Conservation (phyloP, 2,329 filamentous ascomycete species). For the Cucurbitaria berberidis region DNA sequence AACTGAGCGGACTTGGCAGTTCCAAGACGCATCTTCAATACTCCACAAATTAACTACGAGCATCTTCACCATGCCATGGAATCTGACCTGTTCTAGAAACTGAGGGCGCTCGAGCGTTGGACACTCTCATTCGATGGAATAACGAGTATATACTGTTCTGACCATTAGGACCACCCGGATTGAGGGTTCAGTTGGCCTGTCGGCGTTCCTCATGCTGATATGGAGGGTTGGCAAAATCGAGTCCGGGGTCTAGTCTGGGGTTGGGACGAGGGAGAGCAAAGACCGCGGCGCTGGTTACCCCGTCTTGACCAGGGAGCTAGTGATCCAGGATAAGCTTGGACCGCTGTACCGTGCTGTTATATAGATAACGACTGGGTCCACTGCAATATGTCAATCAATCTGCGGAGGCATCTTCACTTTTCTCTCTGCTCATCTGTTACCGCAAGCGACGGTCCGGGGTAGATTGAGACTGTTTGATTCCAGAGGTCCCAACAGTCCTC, state of each 20-base stretch:
- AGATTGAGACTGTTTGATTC: slow-evolving; percentile 1
- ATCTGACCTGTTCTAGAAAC: slow-evolving; percentile 7
- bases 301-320: slow-evolving; percentile 26
- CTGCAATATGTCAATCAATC: slow-evolving; percentile 19
- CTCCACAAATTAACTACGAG: slow-evolving; percentile 21
- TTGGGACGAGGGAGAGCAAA: slow-evolving; percentile 13
- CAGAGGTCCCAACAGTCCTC: background rate
- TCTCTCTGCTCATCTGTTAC: slow-evolving; percentile 17
- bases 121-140: slow-evolving; percentile 15
- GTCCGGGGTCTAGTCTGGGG: slow-evolving; percentile 25
- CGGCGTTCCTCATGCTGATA: slow-evolving; percentile 4
- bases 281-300: slow-evolving; percentile 28
- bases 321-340: slow-evolving; percentile 21
- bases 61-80: slow-evolving; percentile 13
- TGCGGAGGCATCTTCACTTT: slow-evolving; percentile 25
- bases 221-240: slow-evolving; percentile 1
- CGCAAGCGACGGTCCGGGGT: slow-evolving; percentile 12
- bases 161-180: slow-evolving; percentile 9
- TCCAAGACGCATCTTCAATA: slow-evolving; percentile 23
- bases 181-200: slow-evolving; percentile 15
- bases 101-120: background rate
- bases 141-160: slow-evolving; percentile 2
- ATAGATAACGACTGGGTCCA: slow-evolving; percentile 26
- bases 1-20: slow-evolving; percentile 22
- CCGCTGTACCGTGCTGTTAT: slow-evolving; percentile 30